Base-by-base conservation (phyloP, 345 rosid species). In the Cardamine occulta region DNA sequence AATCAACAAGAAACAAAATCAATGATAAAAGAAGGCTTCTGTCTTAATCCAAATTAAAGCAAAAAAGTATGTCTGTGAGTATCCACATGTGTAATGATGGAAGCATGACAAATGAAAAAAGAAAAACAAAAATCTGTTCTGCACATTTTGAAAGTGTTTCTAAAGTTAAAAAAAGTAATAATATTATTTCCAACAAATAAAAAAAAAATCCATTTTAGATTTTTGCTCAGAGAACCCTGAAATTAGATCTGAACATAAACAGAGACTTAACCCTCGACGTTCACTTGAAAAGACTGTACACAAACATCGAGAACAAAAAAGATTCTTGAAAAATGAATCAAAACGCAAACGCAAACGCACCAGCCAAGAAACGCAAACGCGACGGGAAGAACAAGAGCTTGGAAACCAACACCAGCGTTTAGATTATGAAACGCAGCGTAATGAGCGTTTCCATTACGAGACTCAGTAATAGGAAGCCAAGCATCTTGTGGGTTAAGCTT, bases 401-500 rank as follows among this genome's bases (percentile, higher is more conserved):
- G 98, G 60, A 94, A 94, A 19, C 98, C 98, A 72, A 94, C 84
- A 21, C 98, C 98, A 53, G 97, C 98, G 75, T 94, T 94, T 17
- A 94, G 84, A 67, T 94, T 94, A 67, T 94, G 98, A 85, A 94
- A 94, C 48, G 98, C 98, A 10, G 98, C 95, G 83, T 94, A 94
- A 60, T 94, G 91, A 73, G 98, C 97, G 74, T 94, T 94, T n/a
- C 97, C 98, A 34, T 94, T 94, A 32, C 98, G 89, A 19, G 98
- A 94, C 80, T 94, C 97, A 0, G 98, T 94, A 59, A 94, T 94
- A 13, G 97, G 98, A 54, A 94, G 96, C 98, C 97, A 94, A 65
- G 98, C 97, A 24, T 94, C 98, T 63, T 94, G 98, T 2, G 98
- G 98, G 74, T 94, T 94, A 8, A 94, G 95, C 86, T 90, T 94